Base-by-base conservation (phyloP, 148 eudicot species). In the Cornus suecica region DNA sequence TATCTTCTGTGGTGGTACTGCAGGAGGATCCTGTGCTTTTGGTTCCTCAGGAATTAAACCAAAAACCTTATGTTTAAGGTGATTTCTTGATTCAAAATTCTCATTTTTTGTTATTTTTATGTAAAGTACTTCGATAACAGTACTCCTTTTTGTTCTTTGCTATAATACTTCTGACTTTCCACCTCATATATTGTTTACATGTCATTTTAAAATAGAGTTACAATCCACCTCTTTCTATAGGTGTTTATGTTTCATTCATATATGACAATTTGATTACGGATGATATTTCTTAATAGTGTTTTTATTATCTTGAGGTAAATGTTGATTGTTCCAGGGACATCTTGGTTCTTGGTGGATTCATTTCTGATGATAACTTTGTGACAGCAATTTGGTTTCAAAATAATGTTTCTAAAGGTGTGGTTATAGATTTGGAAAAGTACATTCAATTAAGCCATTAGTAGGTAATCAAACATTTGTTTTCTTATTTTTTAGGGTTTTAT, bases 11-110 rank as follows among this genome's bases (percentile, higher is more conserved):
- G 23, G 58, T 29, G 41, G 64, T 62, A 71, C 68, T 86, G 83
- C 83, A 94, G 99, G 99, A 94, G 83, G 99, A 95, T 85, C 89
- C 99, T 74, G 97, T 95, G 75, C 93, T 95, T 69, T 80, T 93
- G 77, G 88, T 87, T 77, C 97, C 99, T 2, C 97, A 95, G 79
- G 90, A 81, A 71, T 62, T 65, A 75, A 83, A 80, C 42, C 94
- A 91, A 76, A 95, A 95, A 87, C 99, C 99, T 28, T 95, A 91
- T 78, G 99, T 95, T 95, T 25, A 95, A 95, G 99, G 99, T 95
- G 73, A 64, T 70, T 28, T 11, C 52, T 62, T 20, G 51, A 28
- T 68, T 81, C 25, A 25, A 26, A 5, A 41, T 22, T 65, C 45
- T 67, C 2, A 16, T 28, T 16, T 25, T n/a, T n/a, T n/a, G n/a